Conservation (phyloP, 176 grass and related monocot species). For the Otatea glauca region DNA sequence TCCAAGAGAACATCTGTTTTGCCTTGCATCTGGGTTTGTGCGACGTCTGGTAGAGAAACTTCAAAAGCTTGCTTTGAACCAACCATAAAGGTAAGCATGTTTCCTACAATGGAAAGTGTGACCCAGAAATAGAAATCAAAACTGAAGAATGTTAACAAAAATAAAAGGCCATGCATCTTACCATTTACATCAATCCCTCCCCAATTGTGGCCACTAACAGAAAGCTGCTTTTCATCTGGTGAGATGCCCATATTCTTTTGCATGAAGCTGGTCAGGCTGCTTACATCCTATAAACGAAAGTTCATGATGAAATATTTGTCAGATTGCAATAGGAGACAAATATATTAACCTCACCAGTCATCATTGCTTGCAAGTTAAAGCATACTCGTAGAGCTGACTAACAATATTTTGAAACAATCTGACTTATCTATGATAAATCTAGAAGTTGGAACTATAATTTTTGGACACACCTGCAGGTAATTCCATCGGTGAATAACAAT, state of each 20-base stretch:
- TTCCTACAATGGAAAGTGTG: conserved; percentile 61
- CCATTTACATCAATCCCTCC: conserved; percentile 85
- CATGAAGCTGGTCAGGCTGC: conserved; percentile 74
- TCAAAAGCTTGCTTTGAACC: conserved; percentile 96
- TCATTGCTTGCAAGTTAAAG: conserved; percentile 24
- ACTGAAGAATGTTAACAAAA: conserved; percentile 35
- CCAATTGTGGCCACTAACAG: conserved; percentile 82
- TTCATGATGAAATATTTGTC: conserved; percentile 15
- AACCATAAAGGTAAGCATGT: conserved; percentile 89
- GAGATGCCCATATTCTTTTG: conserved; percentile 83
- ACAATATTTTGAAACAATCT: background rate
- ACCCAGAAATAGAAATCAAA: conserved; percentile 14
- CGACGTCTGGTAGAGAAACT: conserved; percentile 86
- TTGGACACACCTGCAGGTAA: background rate
- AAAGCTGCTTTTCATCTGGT: conserved; percentile 92
- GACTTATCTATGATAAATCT: conserved; percentile 28
- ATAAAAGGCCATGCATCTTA: conserved; percentile 34
- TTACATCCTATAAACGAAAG: conserved; percentile 75
- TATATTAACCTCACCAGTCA: conserved; percentile 32
- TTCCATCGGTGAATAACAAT: conserved; percentile 2
- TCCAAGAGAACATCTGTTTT: conserved; percentile 98
- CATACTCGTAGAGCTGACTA: background rate
- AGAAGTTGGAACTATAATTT: background rate
- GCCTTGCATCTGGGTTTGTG: conserved; percentile 96
- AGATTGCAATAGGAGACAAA: conserved; percentile 27